These are phyloP conservation scores for Colletotrichum tanaceti DNA, from an alignment of 2,329 filamentous ascomycete species.

Conservation along the genomic window DNA sequence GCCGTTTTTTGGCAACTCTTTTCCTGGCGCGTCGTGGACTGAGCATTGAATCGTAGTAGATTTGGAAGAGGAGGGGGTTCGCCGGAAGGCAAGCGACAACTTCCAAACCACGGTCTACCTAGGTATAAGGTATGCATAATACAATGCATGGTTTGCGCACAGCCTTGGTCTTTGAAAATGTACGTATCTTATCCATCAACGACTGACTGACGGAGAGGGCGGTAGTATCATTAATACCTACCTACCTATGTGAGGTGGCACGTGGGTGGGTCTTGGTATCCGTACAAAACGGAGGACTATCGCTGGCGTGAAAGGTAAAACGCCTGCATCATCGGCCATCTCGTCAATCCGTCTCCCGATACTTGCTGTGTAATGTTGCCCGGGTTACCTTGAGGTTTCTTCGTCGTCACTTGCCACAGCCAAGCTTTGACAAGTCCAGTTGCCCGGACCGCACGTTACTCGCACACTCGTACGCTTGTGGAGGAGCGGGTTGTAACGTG, in stretches of 20 bases:
- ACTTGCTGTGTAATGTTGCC: slow-evolving; percentile 6
- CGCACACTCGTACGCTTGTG: background rate
- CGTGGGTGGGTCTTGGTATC: background rate
- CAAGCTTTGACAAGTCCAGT: background rate
- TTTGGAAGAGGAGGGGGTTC: background rate
- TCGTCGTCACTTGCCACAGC: background rate
- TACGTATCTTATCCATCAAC: background rate
- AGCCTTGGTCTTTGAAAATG: too few species aligned
- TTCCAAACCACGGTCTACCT: too few species aligned
- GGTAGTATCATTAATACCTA: background rate
- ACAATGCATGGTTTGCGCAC: background rate
- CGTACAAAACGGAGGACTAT: background rate
- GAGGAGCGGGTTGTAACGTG: slow-evolving; percentile 13
- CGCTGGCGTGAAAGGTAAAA: background rate
- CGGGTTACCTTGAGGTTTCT: background rate
- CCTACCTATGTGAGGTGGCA: too few species aligned
- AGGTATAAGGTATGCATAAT: too few species aligned
- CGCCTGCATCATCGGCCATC: too few species aligned
- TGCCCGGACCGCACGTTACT: slow-evolving; percentile 1
- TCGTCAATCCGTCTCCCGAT: background rate
- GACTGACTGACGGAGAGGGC: background rate
- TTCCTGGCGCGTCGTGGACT: slow-evolving; percentile 7
- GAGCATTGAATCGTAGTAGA: background rate
- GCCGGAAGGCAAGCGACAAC: background rate
- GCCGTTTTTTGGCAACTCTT: background rate